Evolutionary conservation across 306 rosid species (phyloP).

Genomic region (Aeschynomene evenia): DNA sequence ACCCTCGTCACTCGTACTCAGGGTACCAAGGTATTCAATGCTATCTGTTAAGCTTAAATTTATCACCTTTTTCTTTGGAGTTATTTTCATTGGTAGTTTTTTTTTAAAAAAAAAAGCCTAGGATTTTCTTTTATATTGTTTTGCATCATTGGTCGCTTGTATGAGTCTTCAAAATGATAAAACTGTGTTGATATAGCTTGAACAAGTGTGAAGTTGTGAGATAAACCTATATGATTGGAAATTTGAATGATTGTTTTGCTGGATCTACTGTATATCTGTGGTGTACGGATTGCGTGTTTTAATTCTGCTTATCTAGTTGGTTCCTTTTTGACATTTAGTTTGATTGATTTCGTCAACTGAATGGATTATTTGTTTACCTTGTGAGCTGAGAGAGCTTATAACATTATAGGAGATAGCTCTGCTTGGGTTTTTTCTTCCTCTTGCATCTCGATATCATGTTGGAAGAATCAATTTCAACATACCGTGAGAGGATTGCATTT

Average conservation of each 20-base stretch:
- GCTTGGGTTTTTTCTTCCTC: no score
- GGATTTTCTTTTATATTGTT: neutral
- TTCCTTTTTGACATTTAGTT: neutral
- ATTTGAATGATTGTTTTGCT: neutral
- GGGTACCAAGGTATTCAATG: conserved; percentile 76
- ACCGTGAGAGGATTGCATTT: neutral
- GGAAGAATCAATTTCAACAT: neutral
- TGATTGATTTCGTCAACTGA: neutral
- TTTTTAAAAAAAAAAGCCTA: neutral
- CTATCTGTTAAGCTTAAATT: neutral
- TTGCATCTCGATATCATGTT: neutral
- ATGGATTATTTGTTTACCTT: neutral
- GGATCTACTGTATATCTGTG: neutral
- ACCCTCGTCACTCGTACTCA: conserved; percentile 91
- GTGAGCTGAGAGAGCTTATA: neutral
- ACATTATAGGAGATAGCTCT: no score
- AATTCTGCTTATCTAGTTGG: neutral
- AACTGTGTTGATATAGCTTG: neutral
- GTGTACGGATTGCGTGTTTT: neutral
- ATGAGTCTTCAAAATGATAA: neutral
- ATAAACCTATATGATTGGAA: neutral
- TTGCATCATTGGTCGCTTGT: neutral
- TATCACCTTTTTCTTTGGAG: neutral
- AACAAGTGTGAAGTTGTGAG: neutral
- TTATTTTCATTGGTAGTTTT: neutral